phyloP scores from a whole-genome alignment of 1,284 basidiomycete species.

The Naganishia liquefaciens region DNA sequence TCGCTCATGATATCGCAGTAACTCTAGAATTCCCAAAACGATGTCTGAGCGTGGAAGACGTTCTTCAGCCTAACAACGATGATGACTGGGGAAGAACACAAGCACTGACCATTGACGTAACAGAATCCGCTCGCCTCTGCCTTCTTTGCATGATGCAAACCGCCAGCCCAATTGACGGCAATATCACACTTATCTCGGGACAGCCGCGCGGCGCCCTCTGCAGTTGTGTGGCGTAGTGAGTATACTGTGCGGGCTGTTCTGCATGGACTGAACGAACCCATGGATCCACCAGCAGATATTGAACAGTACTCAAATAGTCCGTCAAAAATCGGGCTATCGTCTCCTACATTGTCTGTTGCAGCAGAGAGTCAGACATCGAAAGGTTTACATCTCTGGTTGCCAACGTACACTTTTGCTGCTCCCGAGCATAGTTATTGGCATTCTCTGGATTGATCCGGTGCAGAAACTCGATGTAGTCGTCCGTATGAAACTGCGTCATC shows the following conservation, averaged over 20 bases:
- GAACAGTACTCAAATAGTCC: conserved; percentile 98
- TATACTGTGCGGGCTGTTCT: neutral
- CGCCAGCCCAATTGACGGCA: conserved; percentile 98
- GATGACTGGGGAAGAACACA: neutral
- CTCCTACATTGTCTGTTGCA: conserved; percentile 74
- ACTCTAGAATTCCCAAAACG: conserved; percentile 92
- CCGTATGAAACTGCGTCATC: conserved; percentile 93
- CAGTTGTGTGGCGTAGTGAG: neutral
- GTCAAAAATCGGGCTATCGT: conserved; percentile 98
- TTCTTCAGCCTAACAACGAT: neutral
- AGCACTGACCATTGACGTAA: conserved; percentile 83
- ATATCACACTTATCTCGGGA: conserved; percentile 98
- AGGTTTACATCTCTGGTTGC: neutral
- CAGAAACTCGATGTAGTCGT: conserved; percentile 90
- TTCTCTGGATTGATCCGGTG: conserved; percentile 80
- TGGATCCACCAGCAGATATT: conserved; percentile 96
- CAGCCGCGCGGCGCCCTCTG: conserved; percentile 93
- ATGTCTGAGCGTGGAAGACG: conserved; percentile 66
- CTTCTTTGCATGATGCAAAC: conserved; percentile 97
- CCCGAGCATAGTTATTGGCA: conserved; percentile 83
- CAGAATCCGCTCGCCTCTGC: conserved; percentile 98
- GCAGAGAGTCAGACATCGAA: neutral
- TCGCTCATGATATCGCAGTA: conserved; percentile 85
- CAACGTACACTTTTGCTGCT: conserved; percentile 88
- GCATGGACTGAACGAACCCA: conserved; percentile 66